These are phyloP conservation scores for Globisporangium irregulare DNA, from an alignment of 352 stramenopile species.

Conservation along the genomic window DNA sequence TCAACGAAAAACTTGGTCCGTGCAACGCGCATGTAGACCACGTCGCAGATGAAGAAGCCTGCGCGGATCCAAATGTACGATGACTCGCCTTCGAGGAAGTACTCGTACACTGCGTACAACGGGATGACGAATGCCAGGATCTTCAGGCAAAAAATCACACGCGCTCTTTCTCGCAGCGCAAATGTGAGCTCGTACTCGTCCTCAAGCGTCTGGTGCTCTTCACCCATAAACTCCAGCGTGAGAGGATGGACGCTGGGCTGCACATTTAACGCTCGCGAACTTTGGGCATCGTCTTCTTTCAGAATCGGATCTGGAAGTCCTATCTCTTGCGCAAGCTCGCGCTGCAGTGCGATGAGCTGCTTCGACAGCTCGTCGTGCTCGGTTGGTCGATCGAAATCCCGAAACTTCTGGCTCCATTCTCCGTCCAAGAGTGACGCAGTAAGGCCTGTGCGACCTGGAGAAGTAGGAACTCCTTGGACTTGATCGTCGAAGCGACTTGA, in stretches of 20 bases:
- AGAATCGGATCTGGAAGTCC: constrained; percentile 56
- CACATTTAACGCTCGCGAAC: constrained; percentile 52
- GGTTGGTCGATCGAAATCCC: constrained; percentile 70
- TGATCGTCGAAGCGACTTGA: constrained; percentile 36
- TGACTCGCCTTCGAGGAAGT: constrained; percentile 55
- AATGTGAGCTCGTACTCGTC: constrained; percentile 75
- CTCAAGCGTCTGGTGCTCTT: constrained; percentile 76
- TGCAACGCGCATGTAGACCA: constrained; percentile 68
- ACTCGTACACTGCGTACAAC: constrained; percentile 68
- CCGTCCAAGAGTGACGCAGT: constrained; percentile 55
- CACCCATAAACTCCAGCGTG: constrained; percentile 83
- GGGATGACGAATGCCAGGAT: constrained; percentile 70
- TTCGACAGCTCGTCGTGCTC: constrained; percentile 82
- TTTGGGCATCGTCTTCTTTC: constrained; percentile 68
- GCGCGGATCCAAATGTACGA: constrained; percentile 67
- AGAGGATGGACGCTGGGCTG: constrained; percentile 73
- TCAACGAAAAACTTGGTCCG: constrained; percentile 68
- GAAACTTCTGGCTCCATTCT: constrained; percentile 80
- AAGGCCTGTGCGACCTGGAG: constrained; percentile 34
- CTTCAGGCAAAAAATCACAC: constrained; percentile 71
- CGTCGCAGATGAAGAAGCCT: constrained; percentile 64
- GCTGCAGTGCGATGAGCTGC: constrained; percentile 63
- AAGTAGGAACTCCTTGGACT: constrained; percentile 16
- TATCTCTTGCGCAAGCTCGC: constrained; percentile 73
- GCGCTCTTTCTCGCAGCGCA: constrained; percentile 56